Base-by-base conservation (phyloP, 768 basidiomycete genomes). In the Plicaturopsis crispa region DNA sequence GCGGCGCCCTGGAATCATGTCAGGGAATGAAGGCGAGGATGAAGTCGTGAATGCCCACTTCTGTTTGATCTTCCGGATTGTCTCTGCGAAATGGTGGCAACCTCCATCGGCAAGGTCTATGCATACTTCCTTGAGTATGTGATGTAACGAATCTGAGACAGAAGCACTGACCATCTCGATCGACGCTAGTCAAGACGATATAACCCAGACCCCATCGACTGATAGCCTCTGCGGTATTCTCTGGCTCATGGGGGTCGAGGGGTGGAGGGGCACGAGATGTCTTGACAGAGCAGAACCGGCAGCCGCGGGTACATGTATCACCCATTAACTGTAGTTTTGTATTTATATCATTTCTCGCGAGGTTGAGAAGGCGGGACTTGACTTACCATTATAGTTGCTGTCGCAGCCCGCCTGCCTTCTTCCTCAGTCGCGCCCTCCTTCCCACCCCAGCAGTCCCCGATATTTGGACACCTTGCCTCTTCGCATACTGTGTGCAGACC, bases 371-470 rank as follows among this genome's bases (percentile, higher is more conserved):
- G n/a, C n/a, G n/a, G n/a, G n/a, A n/a, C n/a, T n/a, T n/a, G n/a
- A 39, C 71, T 42, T 46, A 89, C 93, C 96, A 99, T 98, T 57
- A 99, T 99, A 3, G 96, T 99, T 8, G 96, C 96, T 5, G 96
- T 99, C 17, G 96, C 96, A 35, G 77, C 74, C 42, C 78, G 79
- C 48, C 83, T 80, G 21, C 78, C 82, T 39, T 86, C 84, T 41
- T 73, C 74, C 37, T 80, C 78, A 5, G 73, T 77, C 30, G 59
- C 67, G 34, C 69, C 75, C 22, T 74, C 67, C 51, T 80, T 81
- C 6, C 92, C 92, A 30, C 96, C 91, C 96, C 96, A 99, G 53
- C 96, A 99, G 53, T 98, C 94, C n/a, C 94, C 96, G 40, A 99
- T 97, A 53, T 99, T 99, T 0, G 96, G 96, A 67, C 96, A 99